Percentiles rank a stretch among this genome's conserved stretches.
Conservation (phyloP, 352 stramenopile genomes). For the Phytophthora colocasiae region DNA sequence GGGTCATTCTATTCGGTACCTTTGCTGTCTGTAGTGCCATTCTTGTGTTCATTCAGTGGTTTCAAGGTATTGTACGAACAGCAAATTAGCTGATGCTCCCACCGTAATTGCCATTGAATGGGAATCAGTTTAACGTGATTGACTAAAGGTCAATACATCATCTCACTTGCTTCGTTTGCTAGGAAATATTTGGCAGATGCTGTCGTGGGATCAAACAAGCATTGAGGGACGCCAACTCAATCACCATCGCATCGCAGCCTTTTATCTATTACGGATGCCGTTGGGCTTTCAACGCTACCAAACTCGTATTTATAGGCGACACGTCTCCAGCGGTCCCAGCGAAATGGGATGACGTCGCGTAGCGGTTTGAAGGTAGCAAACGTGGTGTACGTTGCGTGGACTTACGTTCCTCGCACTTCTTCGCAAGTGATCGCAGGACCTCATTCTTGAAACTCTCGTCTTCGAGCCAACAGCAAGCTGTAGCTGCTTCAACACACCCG, state of each 20-base stretch:
- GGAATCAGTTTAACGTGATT: too few species aligned
- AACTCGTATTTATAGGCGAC: conserved; percentile 39
- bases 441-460: conserved; percentile 44
- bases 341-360: conserved; percentile 34
- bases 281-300: conserved; percentile 16
- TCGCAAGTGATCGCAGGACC: conserved; percentile 14
- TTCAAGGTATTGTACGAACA: conserved; percentile 5
- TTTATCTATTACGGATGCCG: conserved; percentile 1
- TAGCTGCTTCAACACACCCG: conserved; percentile 15
- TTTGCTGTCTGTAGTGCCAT: background rate
- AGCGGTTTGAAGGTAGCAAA: conserved; percentile 24
- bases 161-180: conserved; percentile 16
- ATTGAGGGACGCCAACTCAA: conserved; percentile 2
- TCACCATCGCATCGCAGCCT: conserved; percentile 18
- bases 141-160: conserved; percentile 1
- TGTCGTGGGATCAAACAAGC: conserved; percentile 27
- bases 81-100: conserved; percentile 8
- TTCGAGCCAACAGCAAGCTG: conserved; percentile 13
- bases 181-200: conserved; percentile 15
- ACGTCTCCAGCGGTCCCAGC: conserved; percentile 28
- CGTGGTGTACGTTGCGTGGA: conserved; percentile 25
- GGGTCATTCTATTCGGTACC: conserved; percentile 4
- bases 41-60: conserved; percentile 9
- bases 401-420: conserved; percentile 5
- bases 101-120: background rate